Evolutionary conservation across 306 rosid species (phyloP).

Genomic region (Abrus precatorius): DNA sequence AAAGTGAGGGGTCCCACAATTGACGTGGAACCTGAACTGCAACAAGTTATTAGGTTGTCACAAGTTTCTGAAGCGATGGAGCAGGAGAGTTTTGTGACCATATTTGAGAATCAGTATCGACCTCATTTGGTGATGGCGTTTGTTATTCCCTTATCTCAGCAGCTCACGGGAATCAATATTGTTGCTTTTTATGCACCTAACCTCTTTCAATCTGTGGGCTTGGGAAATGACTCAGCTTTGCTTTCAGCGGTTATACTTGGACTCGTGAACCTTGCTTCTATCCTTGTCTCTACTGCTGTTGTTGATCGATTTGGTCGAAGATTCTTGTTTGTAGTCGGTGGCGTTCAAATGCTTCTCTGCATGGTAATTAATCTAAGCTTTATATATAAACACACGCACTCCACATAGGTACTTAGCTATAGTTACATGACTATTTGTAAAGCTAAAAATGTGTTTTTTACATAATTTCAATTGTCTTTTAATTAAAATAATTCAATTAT

Average conservation of each 20-base stretch:
- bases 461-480: too few species aligned
- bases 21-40: slow-evolving; percentile 58
- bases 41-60: slow-evolving; percentile 41
- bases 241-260: slow-evolving; percentile 68
- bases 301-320: slow-evolving; percentile 76
- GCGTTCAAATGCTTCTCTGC: slow-evolving; percentile 68
- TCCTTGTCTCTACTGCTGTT: slow-evolving; percentile 56
- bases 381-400: too few species aligned
- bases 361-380: slow-evolving; percentile 48
- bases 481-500: too few species aligned
- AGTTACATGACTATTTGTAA: too few species aligned
- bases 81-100: slow-evolving; percentile 53
- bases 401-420: too few species aligned
- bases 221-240: slow-evolving; percentile 60
- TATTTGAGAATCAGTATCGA: slow-evolving; percentile 61
- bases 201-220: slow-evolving; percentile 69
- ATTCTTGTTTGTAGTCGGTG: slow-evolving; percentile 66
- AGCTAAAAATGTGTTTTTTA: too few species aligned
- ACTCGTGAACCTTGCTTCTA: slow-evolving; percentile 59
- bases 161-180: slow-evolving; percentile 68
- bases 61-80: slow-evolving; percentile 32
- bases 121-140: slow-evolving; percentile 70
- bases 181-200: slow-evolving; percentile 75
- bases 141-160: slow-evolving; percentile 68
- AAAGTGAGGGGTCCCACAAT: slow-evolving; percentile 52